A percentile compares a stretch with the other conserved stretches of the same genome.
Conservation (phyloP, 768 basidiomycete genomes). For the Thelephora ganbajun region DNA sequence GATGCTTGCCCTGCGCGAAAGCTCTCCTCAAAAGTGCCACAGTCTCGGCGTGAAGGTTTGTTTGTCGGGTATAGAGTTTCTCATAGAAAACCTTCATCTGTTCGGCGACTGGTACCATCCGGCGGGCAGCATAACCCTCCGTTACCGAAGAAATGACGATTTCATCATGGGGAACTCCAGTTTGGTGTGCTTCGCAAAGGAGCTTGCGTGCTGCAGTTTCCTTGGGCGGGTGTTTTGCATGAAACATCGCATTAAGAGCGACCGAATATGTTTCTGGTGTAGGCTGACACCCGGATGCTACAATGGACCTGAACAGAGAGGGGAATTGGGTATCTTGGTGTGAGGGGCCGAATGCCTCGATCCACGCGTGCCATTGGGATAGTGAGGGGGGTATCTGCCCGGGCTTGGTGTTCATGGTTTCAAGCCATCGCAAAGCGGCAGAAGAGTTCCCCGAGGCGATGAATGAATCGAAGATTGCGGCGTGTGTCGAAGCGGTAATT, state of each 20-base stretch:
- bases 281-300: slow-evolving; percentile 3
- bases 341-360: slow-evolving; percentile 23
- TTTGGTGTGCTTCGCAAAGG: slow-evolving; percentile 4
- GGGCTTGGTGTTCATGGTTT: slow-evolving; percentile 35
- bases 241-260: slow-evolving; percentile 1
- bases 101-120: slow-evolving; percentile 5
- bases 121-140: slow-evolving; percentile 8
- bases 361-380: slow-evolving; percentile 40
- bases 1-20: neutral
- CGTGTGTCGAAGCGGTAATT: slow-evolving; percentile 33
- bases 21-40: neutral
- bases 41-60: neutral
- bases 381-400: slow-evolving; percentile 31
- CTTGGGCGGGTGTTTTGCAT: neutral
- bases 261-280: neutral
- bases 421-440: slow-evolving; percentile 36
- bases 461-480: slow-evolving; percentile 34
- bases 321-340: slow-evolving; percentile 7
- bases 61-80: neutral
- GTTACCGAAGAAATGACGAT: slow-evolving; percentile 6
- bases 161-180: slow-evolving; percentile 8
- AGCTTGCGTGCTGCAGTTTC: neutral
- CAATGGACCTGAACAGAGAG: neutral
- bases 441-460: slow-evolving; percentile 27
- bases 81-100: slow-evolving; percentile 8